A percentile compares a stretch with the other conserved stretches of the same genome.
Conservation (phyloP, 352 stramenopile species). For the Phytophthora tentaculata region DNA sequence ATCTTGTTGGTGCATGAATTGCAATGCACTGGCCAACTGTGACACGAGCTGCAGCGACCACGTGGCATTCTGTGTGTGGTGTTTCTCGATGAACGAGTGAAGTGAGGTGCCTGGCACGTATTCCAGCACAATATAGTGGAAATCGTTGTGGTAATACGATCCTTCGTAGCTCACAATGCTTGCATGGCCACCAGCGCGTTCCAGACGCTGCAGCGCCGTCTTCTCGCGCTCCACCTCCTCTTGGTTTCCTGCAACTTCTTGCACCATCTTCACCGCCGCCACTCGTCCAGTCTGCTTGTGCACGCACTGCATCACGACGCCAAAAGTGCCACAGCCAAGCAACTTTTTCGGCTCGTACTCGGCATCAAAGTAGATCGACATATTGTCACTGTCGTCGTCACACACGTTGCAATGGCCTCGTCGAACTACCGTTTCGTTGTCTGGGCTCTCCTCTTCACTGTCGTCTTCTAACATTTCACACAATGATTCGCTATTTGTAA, state of each 20-base stretch:
- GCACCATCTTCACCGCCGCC: slow-evolving; percentile 82
- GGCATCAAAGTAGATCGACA: slow-evolving; percentile 62
- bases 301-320: slow-evolving; percentile 86
- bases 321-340: slow-evolving; percentile 74
- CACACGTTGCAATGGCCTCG: slow-evolving; percentile 16
- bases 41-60: slow-evolving; percentile 58
- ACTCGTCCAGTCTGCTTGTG: slow-evolving; percentile 64
- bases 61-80: slow-evolving; percentile 46
- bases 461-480: slow-evolving; percentile 23
- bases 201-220: slow-evolving; percentile 53
- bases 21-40: slow-evolving; percentile 71
- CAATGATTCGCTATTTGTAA: slow-evolving; percentile 10
- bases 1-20: slow-evolving; percentile 67
- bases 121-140: slow-evolving; percentile 87
- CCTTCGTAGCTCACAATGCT: slow-evolving; percentile 71
- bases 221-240: slow-evolving; percentile 74
- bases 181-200: slow-evolving; percentile 63
- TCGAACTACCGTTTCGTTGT: slow-evolving; percentile 1
- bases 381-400: slow-evolving; percentile 18
- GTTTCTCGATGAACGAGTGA: slow-evolving; percentile 69
- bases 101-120: slow-evolving; percentile 75
- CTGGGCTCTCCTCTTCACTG: slow-evolving; percentile 2
- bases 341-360: slow-evolving; percentile 72
- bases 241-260: slow-evolving; percentile 56
- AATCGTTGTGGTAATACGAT: slow-evolving; percentile 76